These are phyloP conservation scores for Fusarium neocosmosporiellum DNA, from an alignment of 2,329 filamentous ascomycete species.

Conservation along the genomic window DNA sequence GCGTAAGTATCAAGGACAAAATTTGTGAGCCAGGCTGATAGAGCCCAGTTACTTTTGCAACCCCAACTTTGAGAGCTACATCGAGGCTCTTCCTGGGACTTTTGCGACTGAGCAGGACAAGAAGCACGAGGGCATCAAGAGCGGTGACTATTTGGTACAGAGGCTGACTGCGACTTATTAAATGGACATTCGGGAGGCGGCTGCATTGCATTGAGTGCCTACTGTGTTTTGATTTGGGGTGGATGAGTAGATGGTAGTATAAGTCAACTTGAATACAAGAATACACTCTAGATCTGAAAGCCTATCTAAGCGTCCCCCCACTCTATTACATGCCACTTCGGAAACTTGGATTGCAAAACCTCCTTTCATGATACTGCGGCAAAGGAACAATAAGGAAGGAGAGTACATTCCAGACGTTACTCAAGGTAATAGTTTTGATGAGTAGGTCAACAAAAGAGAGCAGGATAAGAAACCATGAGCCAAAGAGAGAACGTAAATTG, in stretches of 20 bases:
- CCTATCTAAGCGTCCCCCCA: no score
- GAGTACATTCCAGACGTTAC: no score
- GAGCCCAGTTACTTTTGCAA: slow-evolving; percentile 83
- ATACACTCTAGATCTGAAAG: no score
- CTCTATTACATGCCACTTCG: no score
- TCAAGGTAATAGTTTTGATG: no score
- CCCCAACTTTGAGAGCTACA: slow-evolving; percentile 79
- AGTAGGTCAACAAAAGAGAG: no score
- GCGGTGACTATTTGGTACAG: slow-evolving; percentile 83
- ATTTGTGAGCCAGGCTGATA: neutral
- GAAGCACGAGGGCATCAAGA: slow-evolving; percentile 83
- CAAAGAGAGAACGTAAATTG: no score
- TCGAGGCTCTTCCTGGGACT: slow-evolving; percentile 85
- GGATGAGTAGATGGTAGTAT: neutral
- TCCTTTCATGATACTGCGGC: no score
- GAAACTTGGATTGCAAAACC: no score
- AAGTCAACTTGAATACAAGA: neutral
- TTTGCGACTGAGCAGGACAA: slow-evolving; percentile 72
- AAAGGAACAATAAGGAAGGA: no score
- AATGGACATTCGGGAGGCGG: neutral
- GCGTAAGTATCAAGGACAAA: slow-evolving; percentile 65
- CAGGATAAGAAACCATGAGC: no score
- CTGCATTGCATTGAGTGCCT: neutral
- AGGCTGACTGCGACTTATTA: slow-evolving; percentile 81
- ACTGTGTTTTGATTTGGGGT: neutral